phyloP scores from a whole-genome alignment of 2,329 filamentous ascomycete species.

The Zasmidium citrigriseum region DNA sequence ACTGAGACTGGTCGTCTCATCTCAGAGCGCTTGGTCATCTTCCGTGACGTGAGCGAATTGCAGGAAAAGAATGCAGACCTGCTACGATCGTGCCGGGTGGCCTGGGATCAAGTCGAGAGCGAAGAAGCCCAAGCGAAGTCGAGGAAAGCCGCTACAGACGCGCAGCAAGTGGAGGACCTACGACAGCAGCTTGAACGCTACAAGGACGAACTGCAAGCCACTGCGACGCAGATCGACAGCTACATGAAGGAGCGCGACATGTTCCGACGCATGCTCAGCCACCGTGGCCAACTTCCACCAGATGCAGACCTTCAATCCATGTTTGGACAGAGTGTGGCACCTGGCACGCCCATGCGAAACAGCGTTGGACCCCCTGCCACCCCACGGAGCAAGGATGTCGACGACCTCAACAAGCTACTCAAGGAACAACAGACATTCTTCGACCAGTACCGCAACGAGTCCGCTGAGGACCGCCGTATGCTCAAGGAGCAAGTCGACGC shows the following conservation, averaged over 20 bases:
- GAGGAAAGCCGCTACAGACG: conserved; percentile 55
- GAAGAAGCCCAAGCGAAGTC: conserved; percentile 72
- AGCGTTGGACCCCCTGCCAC: conserved; percentile 41
- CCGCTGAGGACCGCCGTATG: conserved; percentile 75
- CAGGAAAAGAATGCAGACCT: conserved; percentile 87
- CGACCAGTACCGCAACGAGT: conserved; percentile 85
- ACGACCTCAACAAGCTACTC: conserved; percentile 74
- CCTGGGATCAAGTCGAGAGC: conserved; percentile 88
- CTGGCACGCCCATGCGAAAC: conserved; percentile 48
- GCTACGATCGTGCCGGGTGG: conserved; percentile 76
- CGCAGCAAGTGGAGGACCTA: conserved; percentile 69
- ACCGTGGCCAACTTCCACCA: conserved; percentile 63
- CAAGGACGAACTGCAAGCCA: conserved; percentile 80
- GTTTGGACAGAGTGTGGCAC: conserved; percentile 68
- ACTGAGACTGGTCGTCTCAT: conserved; percentile 88
- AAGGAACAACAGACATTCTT: conserved; percentile 89
- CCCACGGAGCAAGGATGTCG: conserved; percentile 58
- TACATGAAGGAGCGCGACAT: conserved; percentile 96
- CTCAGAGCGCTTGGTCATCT: conserved; percentile 83
- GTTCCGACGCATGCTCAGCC: conserved; percentile 91
- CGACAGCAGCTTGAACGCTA: conserved; percentile 74
- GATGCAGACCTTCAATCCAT: conserved; percentile 65
- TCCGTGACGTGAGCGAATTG: conserved; percentile 80
- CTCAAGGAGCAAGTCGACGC: conserved; percentile 83
- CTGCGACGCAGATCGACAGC: conserved; percentile 82